These are phyloP conservation scores for Coniochaeta hoffmannii DNA, from an alignment of 2,329 filamentous ascomycete genomes.

Conservation along the genomic window DNA sequence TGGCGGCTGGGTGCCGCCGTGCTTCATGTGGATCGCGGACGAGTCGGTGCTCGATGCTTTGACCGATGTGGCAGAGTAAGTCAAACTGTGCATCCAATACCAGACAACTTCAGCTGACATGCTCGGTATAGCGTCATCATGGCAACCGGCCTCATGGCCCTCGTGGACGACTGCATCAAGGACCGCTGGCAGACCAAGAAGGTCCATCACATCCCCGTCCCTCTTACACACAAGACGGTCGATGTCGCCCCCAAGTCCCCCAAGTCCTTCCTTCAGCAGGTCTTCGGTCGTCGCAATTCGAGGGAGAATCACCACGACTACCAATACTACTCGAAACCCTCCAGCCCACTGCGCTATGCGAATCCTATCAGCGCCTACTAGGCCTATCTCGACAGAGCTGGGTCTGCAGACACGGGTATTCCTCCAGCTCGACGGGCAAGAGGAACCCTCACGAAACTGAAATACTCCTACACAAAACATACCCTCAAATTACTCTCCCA, in stretches of 20 bases:
- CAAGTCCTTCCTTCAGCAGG: conserved; percentile 25
- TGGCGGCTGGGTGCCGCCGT: conserved; percentile 86
- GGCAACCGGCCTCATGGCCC: conserved; percentile 77
- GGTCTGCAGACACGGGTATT: too few relatives aligned
- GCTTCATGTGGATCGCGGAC: conserved; percentile 85
- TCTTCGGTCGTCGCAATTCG: conserved; percentile 23
- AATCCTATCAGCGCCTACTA: conserved; percentile 15
- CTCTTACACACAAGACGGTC: conserved; percentile 23
- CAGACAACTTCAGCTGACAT: conserved; percentile 1
- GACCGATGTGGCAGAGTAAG: conserved; percentile 82
- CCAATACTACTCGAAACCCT: conserved; percentile 8
- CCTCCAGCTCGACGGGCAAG: too few relatives aligned
- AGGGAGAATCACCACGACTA: conserved; percentile 7
- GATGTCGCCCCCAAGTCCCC: conserved; percentile 22
- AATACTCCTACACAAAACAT: neutral
- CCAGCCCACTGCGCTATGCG: conserved; percentile 15
- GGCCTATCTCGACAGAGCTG: neutral
- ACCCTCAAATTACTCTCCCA: neutral
- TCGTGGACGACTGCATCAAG: conserved; percentile 89
- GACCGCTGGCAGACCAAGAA: conserved; percentile 56
- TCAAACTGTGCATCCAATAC: conserved; percentile 10
- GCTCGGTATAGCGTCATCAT: conserved; percentile 63
- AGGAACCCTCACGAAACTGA: neutral
- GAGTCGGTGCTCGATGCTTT: conserved; percentile 57
- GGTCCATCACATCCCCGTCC: conserved; percentile 27